Percentiles rank a stretch among this genome's conserved stretches.
phyloP scores from a whole-genome alignment of 2,329 filamentous ascomycete genomes.

The Paecilomyces niveus region DNA sequence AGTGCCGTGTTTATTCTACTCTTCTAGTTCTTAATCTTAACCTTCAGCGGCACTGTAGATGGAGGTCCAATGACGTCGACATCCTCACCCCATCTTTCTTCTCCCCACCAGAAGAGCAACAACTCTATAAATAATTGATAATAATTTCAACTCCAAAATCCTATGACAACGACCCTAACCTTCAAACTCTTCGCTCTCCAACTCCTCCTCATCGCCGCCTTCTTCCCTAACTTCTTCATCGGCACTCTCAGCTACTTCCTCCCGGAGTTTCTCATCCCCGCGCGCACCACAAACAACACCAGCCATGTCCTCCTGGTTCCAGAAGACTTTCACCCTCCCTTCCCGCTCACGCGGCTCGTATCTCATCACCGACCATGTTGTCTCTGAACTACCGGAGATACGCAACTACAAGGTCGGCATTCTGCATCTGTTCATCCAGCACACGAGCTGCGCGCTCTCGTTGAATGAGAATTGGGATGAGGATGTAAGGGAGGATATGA shows the following conservation, averaged over 20 bases:
- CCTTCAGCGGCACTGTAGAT: not conserved
- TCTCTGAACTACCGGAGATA: conserved; percentile 69
- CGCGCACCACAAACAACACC: conserved; percentile 14
- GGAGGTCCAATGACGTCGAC: conserved; percentile 8
- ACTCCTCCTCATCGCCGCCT: conserved; percentile 41
- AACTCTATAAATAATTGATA: not conserved
- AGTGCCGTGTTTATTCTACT: not conserved
- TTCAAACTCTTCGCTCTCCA: conserved; percentile 4
- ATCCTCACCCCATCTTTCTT: not conserved
- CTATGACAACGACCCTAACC: not conserved
- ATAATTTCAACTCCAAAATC: not conserved
- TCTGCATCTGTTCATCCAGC: conserved; percentile 87
- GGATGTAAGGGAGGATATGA: conserved; percentile 91
- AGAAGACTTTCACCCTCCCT: conserved; percentile 78
- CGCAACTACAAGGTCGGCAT: conserved; percentile 75
- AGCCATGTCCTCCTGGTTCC: conserved; percentile 60
- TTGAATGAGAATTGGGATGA: conserved; percentile 88
- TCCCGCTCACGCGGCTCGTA: conserved; percentile 74
- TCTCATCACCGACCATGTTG: conserved; percentile 74
- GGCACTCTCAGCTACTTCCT: conserved; percentile 12
- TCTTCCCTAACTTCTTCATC: conserved; percentile 42
- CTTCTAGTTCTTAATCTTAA: not conserved
- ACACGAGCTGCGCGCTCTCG: conserved; percentile 83
- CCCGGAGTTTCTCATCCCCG: conserved; percentile 19
- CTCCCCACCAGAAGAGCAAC: not conserved